These are phyloP conservation scores for Fusarium sp. DNA, from an alignment of 2,329 filamentous ascomycete species.

Conservation along the genomic window DNA sequence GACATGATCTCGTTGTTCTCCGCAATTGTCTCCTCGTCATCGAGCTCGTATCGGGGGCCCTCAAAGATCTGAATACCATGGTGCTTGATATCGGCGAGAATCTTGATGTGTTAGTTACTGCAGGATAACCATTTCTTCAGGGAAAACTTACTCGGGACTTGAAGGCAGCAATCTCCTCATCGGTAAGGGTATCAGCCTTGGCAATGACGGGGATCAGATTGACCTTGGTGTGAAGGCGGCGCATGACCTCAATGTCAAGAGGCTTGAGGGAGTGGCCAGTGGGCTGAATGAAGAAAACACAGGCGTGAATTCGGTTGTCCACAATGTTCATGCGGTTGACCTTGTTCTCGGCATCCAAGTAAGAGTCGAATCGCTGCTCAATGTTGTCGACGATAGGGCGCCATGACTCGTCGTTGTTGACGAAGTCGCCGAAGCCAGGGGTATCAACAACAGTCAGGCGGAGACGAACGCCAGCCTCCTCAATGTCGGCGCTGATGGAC, in stretches of 20 bases:
- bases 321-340: constrained; percentile 99
- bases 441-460: constrained; percentile 97
- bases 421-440: constrained; percentile 97
- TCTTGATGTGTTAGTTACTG: constrained; percentile 66
- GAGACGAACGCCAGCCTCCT: constrained; percentile 97
- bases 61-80: constrained; percentile 99
- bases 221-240: constrained; percentile 99
- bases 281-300: constrained; percentile 99
- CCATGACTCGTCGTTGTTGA: constrained; percentile 99
- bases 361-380: constrained; percentile 98
- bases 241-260: constrained; percentile 99
- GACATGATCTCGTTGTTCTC: constrained; percentile 99
- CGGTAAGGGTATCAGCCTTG: constrained; percentile 97
- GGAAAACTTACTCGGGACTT: constrained; percentile 88
- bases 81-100: constrained; percentile 95
- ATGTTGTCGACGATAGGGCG: constrained; percentile 99
- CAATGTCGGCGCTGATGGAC: constrained; percentile 95
- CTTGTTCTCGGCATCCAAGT: constrained; percentile 99
- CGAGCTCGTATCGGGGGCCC: constrained; percentile 96
- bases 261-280: constrained; percentile 99
- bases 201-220: constrained; percentile 99
- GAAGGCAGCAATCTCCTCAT: constrained; percentile 94
- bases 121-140: too few relatives aligned
- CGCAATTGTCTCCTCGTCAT: constrained; percentile 99
- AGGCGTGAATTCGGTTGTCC: constrained; percentile 98